Evolutionary conservation across 306 rosid genomes (phyloP).

Genomic region (Dalbergia oliveri): DNA sequence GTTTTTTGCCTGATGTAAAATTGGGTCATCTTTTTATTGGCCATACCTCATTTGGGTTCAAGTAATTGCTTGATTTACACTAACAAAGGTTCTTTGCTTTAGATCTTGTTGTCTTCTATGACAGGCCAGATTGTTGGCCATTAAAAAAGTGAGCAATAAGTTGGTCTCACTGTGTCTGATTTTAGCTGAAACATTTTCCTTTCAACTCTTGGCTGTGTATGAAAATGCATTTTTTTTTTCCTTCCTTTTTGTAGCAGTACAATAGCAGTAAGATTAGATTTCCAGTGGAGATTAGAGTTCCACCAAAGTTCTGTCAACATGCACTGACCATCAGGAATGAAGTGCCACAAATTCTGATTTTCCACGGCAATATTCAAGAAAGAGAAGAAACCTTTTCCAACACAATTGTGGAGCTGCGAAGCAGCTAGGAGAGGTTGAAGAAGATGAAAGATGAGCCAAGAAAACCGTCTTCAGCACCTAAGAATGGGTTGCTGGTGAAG

Average conservation of each 20-base stretch:
- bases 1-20: neutral
- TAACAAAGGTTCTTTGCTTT: neutral
- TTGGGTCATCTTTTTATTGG: neutral
- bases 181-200: neutral
- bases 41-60: constrained; percentile 7
- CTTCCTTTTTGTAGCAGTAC: constrained; percentile 41
- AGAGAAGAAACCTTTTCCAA: constrained; percentile 93
- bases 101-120: neutral
- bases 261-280: constrained; percentile 46
- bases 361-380: constrained; percentile 71
- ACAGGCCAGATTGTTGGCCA: neutral
- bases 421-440: constrained; percentile 96
- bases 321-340: constrained; percentile 59
- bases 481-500: constrained; percentile 85
- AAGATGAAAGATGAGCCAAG: constrained; percentile 71
- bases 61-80: constrained; percentile 14
- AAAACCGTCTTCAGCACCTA: constrained; percentile 74
- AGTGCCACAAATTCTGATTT: constrained; percentile 84
- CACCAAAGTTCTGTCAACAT: constrained; percentile 36
- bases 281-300: constrained; percentile 49
- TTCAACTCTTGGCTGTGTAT: constrained; percentile 10
- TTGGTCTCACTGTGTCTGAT: neutral
- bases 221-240: neutral
- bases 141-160: neutral
- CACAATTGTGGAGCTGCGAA: constrained; percentile 78